These are phyloP conservation scores for Umbellularia californica DNA, from an alignment of 164 flowering plant species.

Conservation along the genomic window DNA sequence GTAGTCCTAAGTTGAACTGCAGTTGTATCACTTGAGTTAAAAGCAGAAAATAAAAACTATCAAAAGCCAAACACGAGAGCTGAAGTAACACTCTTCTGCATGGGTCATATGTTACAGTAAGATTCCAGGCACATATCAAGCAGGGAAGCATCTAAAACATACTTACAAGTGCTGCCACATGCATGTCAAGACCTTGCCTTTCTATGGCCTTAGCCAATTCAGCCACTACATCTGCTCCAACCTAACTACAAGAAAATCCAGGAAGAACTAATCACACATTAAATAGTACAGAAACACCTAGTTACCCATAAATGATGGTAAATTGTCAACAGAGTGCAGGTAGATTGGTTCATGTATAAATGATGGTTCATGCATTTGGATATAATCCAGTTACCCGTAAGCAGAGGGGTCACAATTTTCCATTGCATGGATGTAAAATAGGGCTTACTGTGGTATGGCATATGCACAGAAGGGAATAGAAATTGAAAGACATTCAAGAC, in stretches of 20 bases:
- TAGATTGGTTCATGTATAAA: too few relatives aligned
- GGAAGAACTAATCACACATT: too few relatives aligned
- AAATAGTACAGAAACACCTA: too few relatives aligned
- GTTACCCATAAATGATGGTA: too few relatives aligned
- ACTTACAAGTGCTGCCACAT: slow-evolving; percentile 69
- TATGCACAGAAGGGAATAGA: too few relatives aligned
- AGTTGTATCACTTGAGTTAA: neutral
- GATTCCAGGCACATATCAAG: neutral
- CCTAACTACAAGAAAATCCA: slow-evolving; percentile 24
- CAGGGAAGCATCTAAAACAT: neutral
- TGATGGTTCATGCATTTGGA: too few relatives aligned
- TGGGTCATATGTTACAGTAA: neutral
- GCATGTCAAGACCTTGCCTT: slow-evolving; percentile 66
- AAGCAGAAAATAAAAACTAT: neutral
- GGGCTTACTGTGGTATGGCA: too few relatives aligned
- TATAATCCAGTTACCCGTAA: too few relatives aligned
- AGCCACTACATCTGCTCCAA: slow-evolving; percentile 68
- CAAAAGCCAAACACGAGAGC: neutral
- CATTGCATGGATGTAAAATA: too few relatives aligned
- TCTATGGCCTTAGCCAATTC: slow-evolving; percentile 66
- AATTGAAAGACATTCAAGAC: too few relatives aligned
- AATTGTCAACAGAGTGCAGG: too few relatives aligned
- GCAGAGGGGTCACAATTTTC: too few relatives aligned
- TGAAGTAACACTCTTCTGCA: neutral
- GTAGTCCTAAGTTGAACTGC: neutral